Conservation (phyloP, 106 monocot species). For the Acorus gramineus region DNA sequence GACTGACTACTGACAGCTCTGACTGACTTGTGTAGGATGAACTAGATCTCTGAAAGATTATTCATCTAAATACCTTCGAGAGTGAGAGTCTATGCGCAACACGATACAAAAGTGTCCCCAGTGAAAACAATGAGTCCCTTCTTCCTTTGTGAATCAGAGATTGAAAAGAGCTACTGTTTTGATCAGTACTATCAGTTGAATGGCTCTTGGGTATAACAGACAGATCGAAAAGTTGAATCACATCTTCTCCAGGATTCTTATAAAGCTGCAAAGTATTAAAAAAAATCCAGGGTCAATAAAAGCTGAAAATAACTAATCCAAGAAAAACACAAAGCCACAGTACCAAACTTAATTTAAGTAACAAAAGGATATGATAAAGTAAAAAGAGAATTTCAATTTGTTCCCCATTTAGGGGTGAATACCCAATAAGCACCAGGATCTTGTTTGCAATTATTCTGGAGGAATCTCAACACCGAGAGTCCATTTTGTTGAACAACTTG, state of each 20-base stretch:
- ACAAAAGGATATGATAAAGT: not conserved
- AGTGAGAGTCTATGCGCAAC: conserved; percentile 88
- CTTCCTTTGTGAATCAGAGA: conserved; percentile 76
- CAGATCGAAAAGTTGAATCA: conserved; percentile 88
- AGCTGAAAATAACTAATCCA: not conserved
- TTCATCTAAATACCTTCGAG: conserved; percentile 50
- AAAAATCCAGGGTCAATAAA: conserved; percentile 2
- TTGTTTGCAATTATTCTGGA: conserved; percentile 93
- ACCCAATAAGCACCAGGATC: conserved; percentile 99
- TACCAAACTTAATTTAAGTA: not conserved
- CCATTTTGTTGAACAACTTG: conserved; percentile 97
- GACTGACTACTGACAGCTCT: too few species aligned
- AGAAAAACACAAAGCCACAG: not conserved
- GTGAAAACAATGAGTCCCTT: conserved; percentile 76
- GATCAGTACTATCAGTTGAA: conserved; percentile 42
- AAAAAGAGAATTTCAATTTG: too few species aligned
- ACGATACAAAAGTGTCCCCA: conserved; percentile 87
- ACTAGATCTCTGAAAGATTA: not conserved
- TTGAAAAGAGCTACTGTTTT: conserved; percentile 31
- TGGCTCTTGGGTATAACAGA: conserved; percentile 66
- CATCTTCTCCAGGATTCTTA: conserved; percentile 85
- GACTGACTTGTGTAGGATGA: too few species aligned
- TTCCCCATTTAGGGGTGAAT: conserved; percentile 2
- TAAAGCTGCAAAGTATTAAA: conserved; percentile 47
- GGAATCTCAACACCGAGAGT: conserved; percentile 84